Base-by-base conservation (phyloP, 148 eudicot genomes). In the Tetragonia tetragonoides region DNA sequence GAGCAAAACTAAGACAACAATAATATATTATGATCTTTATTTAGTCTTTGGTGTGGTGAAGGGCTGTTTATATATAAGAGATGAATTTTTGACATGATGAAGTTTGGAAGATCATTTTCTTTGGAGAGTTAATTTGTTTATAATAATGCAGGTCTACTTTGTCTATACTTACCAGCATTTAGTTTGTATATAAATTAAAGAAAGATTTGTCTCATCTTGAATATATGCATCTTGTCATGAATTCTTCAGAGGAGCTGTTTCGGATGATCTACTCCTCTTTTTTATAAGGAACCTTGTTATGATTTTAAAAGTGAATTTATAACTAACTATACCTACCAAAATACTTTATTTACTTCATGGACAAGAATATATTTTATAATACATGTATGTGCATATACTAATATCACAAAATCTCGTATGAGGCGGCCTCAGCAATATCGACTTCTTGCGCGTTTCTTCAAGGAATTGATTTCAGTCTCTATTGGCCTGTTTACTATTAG, bases 61-160 rank as follows among this genome's bases (percentile, higher is more conserved):
- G 40, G 18, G 73, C 20, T 23, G 5, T 21, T 49, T 24, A 14
- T 69, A 69, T 42, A 44, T 69, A 69, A 21, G 23, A n/a, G 49
- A 46, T 9, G 54, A 21, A 21, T 16, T 18, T 44, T n/a, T 70
- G 59, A 47, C 10, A 21, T 46, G 47, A 57, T 70, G 12, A 49
- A 47, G 1, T 41, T 68, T 46, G 73, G 73, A 23, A 47, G 59
- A 41, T 70, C 73, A 70, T 70, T 24, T 46, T 49, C 73, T 70
- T 70, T 70, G 57, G 59, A 46, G 9, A 3, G 38, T 34, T 46
- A 49, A 1, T 44, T 7, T 14, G 46, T 69, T 11, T 44, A n/a
- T 37, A 14, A 14, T 38, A 18, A 15, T 68, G 8, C 4, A 6
- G 12, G 9, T 12, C 3, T 69, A 44, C 17, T 24, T 44, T 70